These are phyloP conservation scores for Erodium chrysanthum DNA, from an alignment of 441 rosid species.

Conservation along the genomic window DNA sequence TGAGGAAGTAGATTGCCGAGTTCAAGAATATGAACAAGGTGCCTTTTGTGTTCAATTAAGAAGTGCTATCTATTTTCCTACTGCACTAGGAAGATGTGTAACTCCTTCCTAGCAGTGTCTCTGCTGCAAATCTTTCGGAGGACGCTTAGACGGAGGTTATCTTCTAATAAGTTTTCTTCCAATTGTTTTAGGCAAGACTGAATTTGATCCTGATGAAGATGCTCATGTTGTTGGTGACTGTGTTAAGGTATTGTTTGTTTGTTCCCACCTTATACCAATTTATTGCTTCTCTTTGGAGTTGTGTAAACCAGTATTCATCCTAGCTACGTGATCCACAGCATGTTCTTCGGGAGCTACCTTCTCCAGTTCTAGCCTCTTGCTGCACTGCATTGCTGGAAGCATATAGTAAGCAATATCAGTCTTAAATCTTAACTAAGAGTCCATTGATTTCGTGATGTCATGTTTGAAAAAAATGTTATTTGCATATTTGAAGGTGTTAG, in stretches of 20 bases:
- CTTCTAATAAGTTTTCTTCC: constrained; percentile 7
- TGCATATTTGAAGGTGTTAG: not conserved
- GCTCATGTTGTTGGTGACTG: constrained; percentile 98
- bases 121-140: too few species aligned
- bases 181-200: constrained; percentile 55
- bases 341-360: constrained; percentile 91
- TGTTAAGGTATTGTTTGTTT: constrained; percentile 59
- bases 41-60: constrained; percentile 19
- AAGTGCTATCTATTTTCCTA: not conserved
- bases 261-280: constrained; percentile 17
- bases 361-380: constrained; percentile 95
- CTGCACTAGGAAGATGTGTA: too few species aligned
- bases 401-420: constrained; percentile 48
- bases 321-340: constrained; percentile 48
- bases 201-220: constrained; percentile 80
- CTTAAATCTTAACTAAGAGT: constrained; percentile 7
- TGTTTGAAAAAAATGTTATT: not conserved
- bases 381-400: constrained; percentile 96
- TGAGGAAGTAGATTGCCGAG: constrained; percentile 93
- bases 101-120: too few species aligned
- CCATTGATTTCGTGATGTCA: not conserved
- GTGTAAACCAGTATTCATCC: constrained; percentile 19
- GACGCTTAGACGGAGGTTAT: not conserved
- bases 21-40: constrained; percentile 96
- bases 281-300: constrained; percentile 7